phyloP scores from a whole-genome alignment of 1,139 yeast genomes.

The Hansenula lynferdii region DNA sequence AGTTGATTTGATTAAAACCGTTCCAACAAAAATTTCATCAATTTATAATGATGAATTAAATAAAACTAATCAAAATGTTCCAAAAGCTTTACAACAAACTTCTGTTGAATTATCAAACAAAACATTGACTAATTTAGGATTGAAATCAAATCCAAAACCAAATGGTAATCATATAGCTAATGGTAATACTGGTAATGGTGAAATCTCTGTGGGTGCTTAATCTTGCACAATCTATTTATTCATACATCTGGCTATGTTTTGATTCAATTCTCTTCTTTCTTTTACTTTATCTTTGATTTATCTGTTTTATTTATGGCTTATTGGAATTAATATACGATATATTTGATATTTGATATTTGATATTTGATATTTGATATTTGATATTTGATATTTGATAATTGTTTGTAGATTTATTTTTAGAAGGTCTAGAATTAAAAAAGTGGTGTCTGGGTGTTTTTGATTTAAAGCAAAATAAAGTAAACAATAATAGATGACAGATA shows the following conservation, averaged over 20 bases:
- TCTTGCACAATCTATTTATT: neutral
- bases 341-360: too few species aligned
- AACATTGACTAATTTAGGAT: constrained; percentile 4
- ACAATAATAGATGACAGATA: too few species aligned
- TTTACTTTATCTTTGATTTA: neutral
- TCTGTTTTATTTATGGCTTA: too few species aligned
- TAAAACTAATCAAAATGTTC: constrained; percentile 3
- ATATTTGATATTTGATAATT: too few species aligned
- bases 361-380: too few species aligned
- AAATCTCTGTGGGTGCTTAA: neutral
- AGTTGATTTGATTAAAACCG: constrained; percentile 1
- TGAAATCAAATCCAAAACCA: neutral
- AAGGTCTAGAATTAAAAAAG: too few species aligned
- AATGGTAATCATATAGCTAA: neutral
- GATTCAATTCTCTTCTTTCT: neutral
- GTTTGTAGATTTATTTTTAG: neutral
- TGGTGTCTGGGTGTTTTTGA: neutral
- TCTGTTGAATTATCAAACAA: constrained; percentile 11
- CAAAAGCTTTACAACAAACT: constrained; percentile 14
- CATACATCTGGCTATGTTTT: neutral
- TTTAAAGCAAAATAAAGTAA: neutral
- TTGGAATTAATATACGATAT: too few species aligned
- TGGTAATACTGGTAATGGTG: neutral
- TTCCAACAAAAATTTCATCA: constrained; percentile 2
- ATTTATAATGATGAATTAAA: constrained; percentile 11